Percentiles rank a stretch among this genome's conserved stretches.
Evolutionary conservation across 257 asterid species (phyloP).

Genomic region (Solanum tarapatanum): DNA sequence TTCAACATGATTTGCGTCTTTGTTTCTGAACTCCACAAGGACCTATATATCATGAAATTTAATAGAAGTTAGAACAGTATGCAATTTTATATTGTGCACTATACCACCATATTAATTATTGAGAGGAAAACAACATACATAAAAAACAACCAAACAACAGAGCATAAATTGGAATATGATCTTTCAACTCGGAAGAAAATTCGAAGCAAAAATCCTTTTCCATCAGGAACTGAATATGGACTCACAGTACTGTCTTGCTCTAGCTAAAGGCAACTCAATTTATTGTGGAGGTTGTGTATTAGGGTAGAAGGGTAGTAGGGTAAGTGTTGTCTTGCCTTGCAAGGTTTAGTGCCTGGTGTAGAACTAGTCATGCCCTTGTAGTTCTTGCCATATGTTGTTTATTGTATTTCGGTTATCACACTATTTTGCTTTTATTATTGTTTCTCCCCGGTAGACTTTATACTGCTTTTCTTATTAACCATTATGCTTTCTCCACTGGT

Average conservation of each 20-base stretch:
- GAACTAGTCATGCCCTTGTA: neutral
- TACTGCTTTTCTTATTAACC: neutral
- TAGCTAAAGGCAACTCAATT: neutral
- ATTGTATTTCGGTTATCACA: neutral
- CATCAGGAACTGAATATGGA: neutral
- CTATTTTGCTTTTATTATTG: neutral
- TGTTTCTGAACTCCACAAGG: slow-evolving; percentile 88
- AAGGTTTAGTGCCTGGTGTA: neutral
- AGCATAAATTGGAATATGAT: neutral
- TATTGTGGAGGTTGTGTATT: neutral
- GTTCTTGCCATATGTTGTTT: neutral
- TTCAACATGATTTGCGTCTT: slow-evolving; percentile 81
- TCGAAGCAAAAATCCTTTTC: neutral
- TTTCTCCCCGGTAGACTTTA: neutral
- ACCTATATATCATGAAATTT: slow-evolving; percentile 23
- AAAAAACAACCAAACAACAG: neutral
- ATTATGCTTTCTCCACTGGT: neutral
- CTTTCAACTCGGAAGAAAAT: neutral
- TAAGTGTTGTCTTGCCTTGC: neutral
- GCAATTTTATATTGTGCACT: neutral
- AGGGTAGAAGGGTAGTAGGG: neutral
- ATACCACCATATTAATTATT: neutral
- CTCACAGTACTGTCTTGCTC: neutral
- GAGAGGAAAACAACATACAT: neutral
- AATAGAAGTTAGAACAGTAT: neutral